Conservation (phyloP, 1,284 basidiomycete genomes). For the Pisolithus thermaeus region DNA sequence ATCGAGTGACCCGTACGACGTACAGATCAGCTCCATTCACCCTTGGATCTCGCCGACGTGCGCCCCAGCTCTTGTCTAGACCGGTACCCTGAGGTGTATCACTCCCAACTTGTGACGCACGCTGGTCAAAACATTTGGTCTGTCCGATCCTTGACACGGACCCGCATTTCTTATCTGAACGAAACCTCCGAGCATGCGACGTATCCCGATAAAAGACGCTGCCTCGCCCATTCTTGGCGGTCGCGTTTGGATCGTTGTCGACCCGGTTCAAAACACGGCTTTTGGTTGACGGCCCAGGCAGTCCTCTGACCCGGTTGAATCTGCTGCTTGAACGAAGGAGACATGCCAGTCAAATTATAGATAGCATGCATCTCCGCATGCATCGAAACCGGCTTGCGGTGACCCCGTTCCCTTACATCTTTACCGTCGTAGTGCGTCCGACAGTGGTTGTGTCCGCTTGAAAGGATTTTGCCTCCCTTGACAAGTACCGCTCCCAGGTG, state of each 20-base stretch:
- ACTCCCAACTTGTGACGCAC: not conserved
- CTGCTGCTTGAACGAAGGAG: conserved; percentile 50
- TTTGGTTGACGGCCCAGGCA: conserved; percentile 26
- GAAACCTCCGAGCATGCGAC: not conserved
- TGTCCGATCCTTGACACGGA: not conserved
- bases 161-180: not conserved
- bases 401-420: conserved; percentile 36
- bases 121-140: not conserved
- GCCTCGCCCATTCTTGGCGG: not conserved
- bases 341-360: conserved; percentile 47
- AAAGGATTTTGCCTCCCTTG: conserved; percentile 53
- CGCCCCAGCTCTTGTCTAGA: conserved; percentile 27
- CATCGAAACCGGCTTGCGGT: conserved; percentile 51
- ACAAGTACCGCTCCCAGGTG: conserved; percentile 55
- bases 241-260: conserved; percentile 7
- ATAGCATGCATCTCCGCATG: conserved; percentile 61
- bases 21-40: conserved; percentile 53
- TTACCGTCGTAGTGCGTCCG: conserved; percentile 48
- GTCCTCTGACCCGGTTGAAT: conserved; percentile 38
- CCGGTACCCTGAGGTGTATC: conserved; percentile 5
- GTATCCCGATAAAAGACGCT: conserved; percentile 1
- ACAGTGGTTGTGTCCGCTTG: conserved; percentile 50
- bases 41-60: conserved; percentile 36
- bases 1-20: conserved; percentile 46
- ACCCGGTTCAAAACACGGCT: conserved; percentile 12